phyloP scores from a whole-genome alignment of 2,329 filamentous ascomycete genomes.

The Scedosporium dehoogii region DNA sequence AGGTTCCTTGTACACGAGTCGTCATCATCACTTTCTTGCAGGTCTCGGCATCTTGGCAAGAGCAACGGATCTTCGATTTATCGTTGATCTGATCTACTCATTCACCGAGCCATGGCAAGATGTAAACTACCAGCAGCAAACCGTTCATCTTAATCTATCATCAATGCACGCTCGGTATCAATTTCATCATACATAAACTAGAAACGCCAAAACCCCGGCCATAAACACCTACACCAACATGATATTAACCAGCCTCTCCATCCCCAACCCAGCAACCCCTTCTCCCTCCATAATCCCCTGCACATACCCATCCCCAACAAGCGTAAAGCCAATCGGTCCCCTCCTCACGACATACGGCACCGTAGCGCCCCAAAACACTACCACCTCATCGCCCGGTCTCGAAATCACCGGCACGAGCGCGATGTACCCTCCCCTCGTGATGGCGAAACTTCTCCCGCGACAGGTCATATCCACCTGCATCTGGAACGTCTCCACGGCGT shows the following conservation, averaged over 20 bases:
- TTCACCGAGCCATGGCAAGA: no score
- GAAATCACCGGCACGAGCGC: background rate
- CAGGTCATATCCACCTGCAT: background rate
- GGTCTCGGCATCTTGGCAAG: background rate
- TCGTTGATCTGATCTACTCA: background rate
- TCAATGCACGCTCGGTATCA: no score
- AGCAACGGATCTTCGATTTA: background rate
- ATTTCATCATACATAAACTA: no score
- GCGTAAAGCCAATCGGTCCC: background rate
- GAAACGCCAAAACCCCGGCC: background rate
- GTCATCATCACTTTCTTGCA: background rate
- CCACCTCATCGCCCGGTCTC: background rate
- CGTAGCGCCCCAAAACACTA: conserved; percentile 3
- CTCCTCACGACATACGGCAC: conserved; percentile 1
- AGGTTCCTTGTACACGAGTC: background rate
- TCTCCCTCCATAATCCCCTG: conserved; percentile 3
- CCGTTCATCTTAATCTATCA: no score
- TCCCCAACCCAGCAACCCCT: background rate
- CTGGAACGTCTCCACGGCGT: background rate
- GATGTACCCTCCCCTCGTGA: background rate
- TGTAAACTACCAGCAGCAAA: no score
- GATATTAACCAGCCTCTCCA: background rate
- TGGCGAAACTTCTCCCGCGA: background rate
- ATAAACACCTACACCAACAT: background rate
- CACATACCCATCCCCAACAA: conserved; percentile 1